Base-by-base conservation (phyloP, 805 yeast species). In the Wickerhamomyces tratensis region DNA sequence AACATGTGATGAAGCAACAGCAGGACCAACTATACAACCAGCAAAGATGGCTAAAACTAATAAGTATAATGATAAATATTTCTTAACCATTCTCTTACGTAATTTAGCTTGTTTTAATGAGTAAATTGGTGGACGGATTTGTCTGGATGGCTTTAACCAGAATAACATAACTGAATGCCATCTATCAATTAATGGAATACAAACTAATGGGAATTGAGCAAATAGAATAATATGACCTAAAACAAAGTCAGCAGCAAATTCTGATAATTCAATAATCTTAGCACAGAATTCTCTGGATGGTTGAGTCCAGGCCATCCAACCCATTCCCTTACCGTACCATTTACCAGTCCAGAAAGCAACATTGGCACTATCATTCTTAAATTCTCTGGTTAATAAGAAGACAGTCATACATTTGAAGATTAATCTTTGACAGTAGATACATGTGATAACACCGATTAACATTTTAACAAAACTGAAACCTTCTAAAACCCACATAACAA, bases 321-420 rank as follows among this genome's bases (percentile, higher is more conserved):
- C 98, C 65, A 91, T 68, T 59, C 95, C 93, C 46, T 86, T 73
- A 46, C 95, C 93, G 64, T 89, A 88, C 99, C 99, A 93, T 68
- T 88, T 89, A 75, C 99, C 99, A 45, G 96, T 86, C 99, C 99
- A 93, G 94, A 95, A 93, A 29, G 98, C 98, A 54, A 95, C 84
- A 71, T 93, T 93, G 34, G 98, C 73, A 60, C 82, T 86, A 67
- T 91, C 97, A 56, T 85, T 86, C 80, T 87, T 87, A 74, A 88
- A 88, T 70, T 93, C 99, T 72, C 98, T 81, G 41, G 97, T 86
- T 60, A 94, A 72, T 65, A 81, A 69, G 51, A 78, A 65, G 41
- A 82, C 69, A 10, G 95, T 86, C 72, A 93, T 71, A 55, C 82
- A 62, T 72, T 88, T 88, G 77, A 91, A 85, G 52, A 93, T 63